A percentile compares a stretch with the other conserved stretches of the same genome.
Conservation (phyloP, 2,329 filamentous ascomycete species). For the Arthroderma sp. region DNA sequence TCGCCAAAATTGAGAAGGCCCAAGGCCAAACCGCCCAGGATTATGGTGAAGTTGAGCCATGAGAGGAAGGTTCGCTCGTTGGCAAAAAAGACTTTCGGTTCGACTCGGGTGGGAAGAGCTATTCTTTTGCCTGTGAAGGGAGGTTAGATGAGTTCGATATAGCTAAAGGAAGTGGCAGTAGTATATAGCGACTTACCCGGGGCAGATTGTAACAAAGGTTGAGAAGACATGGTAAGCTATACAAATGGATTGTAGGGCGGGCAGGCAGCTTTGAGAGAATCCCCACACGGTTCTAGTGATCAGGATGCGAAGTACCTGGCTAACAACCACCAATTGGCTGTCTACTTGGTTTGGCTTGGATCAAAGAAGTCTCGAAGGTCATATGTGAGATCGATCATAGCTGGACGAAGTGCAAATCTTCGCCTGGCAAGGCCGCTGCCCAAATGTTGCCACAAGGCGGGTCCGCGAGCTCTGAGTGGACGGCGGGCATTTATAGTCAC, state of each 20-base stretch:
- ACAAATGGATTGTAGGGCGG: not conserved
- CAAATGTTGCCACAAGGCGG: too few relatives aligned
- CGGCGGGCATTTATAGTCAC: too few relatives aligned
- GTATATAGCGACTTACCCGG: constrained; percentile 49
- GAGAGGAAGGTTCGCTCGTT: constrained; percentile 98
- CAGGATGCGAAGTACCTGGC: too few relatives aligned
- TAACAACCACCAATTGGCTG: too few relatives aligned
- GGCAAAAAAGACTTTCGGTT: constrained; percentile 99
- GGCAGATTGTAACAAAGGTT: constrained; percentile 87
- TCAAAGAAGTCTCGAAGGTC: too few relatives aligned
- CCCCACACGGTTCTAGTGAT: not conserved
- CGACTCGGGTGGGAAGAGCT: constrained; percentile 90
- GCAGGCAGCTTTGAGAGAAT: not conserved
- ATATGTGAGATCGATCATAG: too few relatives aligned
- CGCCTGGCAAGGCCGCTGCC: too few relatives aligned
- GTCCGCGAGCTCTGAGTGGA: too few relatives aligned
- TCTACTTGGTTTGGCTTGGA: too few relatives aligned
- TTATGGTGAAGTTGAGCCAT: constrained; percentile 99
- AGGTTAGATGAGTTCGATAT: constrained; percentile 4
- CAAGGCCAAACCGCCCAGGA: constrained; percentile 89
- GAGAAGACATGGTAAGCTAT: constrained; percentile 66
- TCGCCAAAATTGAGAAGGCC: constrained; percentile 98
- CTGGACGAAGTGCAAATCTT: too few relatives aligned
- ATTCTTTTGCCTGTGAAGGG: constrained; percentile 73
- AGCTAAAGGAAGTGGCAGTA: not conserved